These are phyloP conservation scores for Dryas alaskensis DNA, from an alignment of 306 rosid genomes.

Conservation along the genomic window DNA sequence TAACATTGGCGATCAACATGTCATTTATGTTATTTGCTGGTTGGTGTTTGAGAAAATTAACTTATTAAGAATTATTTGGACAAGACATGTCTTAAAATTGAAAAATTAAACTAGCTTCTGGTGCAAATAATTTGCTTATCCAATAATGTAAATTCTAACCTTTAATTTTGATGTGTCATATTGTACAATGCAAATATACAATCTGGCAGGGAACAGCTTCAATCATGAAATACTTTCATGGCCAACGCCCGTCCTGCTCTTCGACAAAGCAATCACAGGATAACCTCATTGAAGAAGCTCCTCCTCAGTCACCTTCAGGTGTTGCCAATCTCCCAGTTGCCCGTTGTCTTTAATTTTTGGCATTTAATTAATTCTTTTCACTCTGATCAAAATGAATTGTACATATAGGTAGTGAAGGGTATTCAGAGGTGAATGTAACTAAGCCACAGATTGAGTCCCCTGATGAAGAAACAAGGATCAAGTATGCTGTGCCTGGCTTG, in stretches of 20 bases:
- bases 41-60: not conserved
- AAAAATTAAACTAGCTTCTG: not conserved
- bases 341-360: conserved; percentile 8
- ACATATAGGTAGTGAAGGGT: conserved; percentile 48
- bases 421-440: conserved; percentile 37
- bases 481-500: conserved; percentile 30
- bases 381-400: conserved; percentile 27
- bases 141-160: not conserved
- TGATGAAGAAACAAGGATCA: conserved; percentile 41
- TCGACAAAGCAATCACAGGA: conserved; percentile 41
- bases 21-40: not conserved
- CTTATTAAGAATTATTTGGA: not conserved
- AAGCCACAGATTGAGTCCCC: conserved; percentile 39
- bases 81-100: not conserved
- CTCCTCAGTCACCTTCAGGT: conserved; percentile 64
- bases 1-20: not conserved
- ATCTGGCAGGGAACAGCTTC: conserved; percentile 70
- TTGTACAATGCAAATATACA: not conserved
- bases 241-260: conserved; percentile 38
- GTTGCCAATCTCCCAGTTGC: conserved; percentile 17
- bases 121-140: not conserved
- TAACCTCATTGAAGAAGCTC: conserved; percentile 45
- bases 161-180: too few relatives aligned
- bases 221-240: conserved; percentile 73
- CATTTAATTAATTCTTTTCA: conserved; percentile 13